Evolutionary conservation across 1,284 basidiomycete genomes (phyloP).

Genomic region (Ceratobasidium sp.): DNA sequence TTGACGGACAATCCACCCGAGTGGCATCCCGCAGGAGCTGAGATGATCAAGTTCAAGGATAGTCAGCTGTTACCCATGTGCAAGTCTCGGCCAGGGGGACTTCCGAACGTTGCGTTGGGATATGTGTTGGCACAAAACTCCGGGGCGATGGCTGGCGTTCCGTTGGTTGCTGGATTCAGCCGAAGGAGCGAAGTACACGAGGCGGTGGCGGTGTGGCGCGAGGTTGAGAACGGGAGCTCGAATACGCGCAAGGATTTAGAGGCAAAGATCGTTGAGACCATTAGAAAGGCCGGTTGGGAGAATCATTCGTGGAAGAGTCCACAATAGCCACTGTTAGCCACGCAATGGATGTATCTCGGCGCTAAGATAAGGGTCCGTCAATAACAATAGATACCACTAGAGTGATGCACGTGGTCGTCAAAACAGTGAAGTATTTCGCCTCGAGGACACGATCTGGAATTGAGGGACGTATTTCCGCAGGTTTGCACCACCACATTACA

Average conservation of each 20-base stretch:
- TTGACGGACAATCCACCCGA: conserved; percentile 76
- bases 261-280: conserved; percentile 63
- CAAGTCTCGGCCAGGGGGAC: conserved; percentile 57
- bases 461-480: conserved; percentile 1
- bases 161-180: conserved; percentile 84
- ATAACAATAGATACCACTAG: conserved; percentile 5
- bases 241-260: conserved; percentile 66
- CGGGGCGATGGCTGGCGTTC: conserved; percentile 62
- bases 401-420: conserved; percentile 20
- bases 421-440: conserved; percentile 30
- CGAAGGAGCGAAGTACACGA: conserved; percentile 80
- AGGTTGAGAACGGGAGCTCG: conserved; percentile 62
- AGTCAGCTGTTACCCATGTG: conserved; percentile 53
- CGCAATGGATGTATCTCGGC: not conserved
- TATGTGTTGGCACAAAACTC: conserved; percentile 70
- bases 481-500: conserved; percentile 13
- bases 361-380: conserved; percentile 11
- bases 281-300: conserved; percentile 67
- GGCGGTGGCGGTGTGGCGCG: conserved; percentile 76
- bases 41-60: conserved; percentile 62
- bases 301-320: conserved; percentile 71
- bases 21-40: conserved; percentile 89
- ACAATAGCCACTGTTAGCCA: conserved; percentile 24
- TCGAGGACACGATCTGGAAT: conserved; percentile 32
- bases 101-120: conserved; percentile 80